phyloP scores from a whole-genome alignment of 2,329 filamentous ascomycete species.

The Pestalotiopsis sp. region DNA sequence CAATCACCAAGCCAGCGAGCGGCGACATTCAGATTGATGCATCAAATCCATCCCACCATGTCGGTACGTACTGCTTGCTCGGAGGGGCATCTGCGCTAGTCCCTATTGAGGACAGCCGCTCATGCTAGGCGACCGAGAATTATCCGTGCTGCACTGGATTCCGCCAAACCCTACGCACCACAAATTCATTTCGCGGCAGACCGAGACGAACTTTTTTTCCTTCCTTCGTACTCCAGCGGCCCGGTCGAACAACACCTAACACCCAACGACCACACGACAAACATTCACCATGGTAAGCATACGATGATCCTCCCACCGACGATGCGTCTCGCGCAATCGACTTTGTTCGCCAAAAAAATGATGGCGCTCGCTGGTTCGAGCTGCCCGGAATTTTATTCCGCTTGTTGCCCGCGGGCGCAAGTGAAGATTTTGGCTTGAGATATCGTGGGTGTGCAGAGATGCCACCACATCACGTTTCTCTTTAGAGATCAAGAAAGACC shows the following conservation, averaged over 20 bases:
- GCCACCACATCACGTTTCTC: conserved; percentile 58
- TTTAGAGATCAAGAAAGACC: conserved; percentile 92
- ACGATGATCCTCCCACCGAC: conserved; percentile 31
- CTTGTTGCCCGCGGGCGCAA: conserved; percentile 42
- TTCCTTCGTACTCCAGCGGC: conserved; percentile 32
- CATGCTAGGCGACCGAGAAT: conserved; percentile 2
- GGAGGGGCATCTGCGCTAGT: conserved; percentile 3
- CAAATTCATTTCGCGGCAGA: conserved; percentile 22
- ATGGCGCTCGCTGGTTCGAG: conserved; percentile 32
- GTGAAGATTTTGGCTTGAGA: conserved; percentile 70
- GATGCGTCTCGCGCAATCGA: conserved; percentile 23
- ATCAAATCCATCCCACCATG: background rate
- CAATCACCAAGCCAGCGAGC: background rate
- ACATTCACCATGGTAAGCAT: conserved; percentile 64
- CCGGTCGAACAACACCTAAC: conserved; percentile 42
- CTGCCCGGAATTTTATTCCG: conserved; percentile 35
- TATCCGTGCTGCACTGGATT: conserved; percentile 13
- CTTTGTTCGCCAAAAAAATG: conserved; percentile 22
- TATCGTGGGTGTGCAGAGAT: conserved; percentile 47
- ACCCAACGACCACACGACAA: conserved; percentile 46
- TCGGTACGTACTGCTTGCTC: conserved; percentile 2
- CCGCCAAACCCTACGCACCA: conserved; percentile 26
- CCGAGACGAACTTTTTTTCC: conserved; percentile 27
- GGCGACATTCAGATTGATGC: background rate
- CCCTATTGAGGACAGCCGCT: background rate